A percentile compares a stretch with the other conserved stretches of the same genome.
Conservation (phyloP, 2,329 filamentous ascomycete species). For the Aspergillus thermomutatus region DNA sequence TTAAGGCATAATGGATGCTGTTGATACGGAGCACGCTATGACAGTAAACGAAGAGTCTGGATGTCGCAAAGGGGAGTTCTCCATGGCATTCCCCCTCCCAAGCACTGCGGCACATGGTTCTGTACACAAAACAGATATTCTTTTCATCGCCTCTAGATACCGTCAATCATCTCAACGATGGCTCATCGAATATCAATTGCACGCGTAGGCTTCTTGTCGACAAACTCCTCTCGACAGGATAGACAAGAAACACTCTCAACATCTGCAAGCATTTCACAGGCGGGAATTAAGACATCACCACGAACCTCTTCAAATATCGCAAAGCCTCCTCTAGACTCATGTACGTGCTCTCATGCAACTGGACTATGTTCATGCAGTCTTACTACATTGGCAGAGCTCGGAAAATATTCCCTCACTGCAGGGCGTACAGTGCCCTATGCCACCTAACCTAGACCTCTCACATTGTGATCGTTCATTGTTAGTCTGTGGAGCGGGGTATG, state of each 20-base stretch:
- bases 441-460: too few relatives aligned
- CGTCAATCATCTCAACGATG: neutral
- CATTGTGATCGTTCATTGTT: neutral
- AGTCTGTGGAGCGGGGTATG: neutral
- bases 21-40: neutral
- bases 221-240: neutral
- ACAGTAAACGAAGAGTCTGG: neutral
- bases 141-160: too few relatives aligned
- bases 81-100: neutral
- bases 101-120: neutral
- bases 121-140: too few relatives aligned
- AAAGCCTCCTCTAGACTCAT: too few relatives aligned
- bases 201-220: neutral
- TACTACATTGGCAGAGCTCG: neutral
- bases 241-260: too few relatives aligned
- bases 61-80: neutral
- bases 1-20: neutral
- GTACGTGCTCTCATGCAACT: neutral
- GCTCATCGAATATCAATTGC: neutral
- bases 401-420: neutral
- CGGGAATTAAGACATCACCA: too few relatives aligned
- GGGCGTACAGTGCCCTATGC: too few relatives aligned
- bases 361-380: neutral
- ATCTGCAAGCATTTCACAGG: too few relatives aligned
- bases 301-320: too few relatives aligned